Conservation (phyloP, 352 stramenopile genomes). For the Globisporangium okanoganense region DNA sequence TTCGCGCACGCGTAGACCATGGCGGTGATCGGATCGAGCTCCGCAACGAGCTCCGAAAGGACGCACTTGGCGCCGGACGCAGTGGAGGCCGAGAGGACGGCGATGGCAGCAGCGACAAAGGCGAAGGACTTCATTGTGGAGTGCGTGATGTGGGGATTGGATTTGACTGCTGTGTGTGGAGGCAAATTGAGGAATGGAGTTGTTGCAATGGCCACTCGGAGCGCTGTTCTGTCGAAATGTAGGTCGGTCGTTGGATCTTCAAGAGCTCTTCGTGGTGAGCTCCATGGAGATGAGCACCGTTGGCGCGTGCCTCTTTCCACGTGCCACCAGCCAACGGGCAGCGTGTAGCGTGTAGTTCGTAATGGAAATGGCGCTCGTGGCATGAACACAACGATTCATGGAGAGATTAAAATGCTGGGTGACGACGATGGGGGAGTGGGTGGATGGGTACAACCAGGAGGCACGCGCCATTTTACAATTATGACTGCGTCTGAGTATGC, state of each 20-base stretch:
- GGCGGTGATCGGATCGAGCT: slow-evolving; percentile 3
- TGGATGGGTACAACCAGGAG: neutral
- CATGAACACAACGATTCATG: neutral
- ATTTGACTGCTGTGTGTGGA: neutral
- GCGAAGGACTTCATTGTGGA: slow-evolving; percentile 10
- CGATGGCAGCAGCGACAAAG: neutral
- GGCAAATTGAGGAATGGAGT: slow-evolving; percentile 7
- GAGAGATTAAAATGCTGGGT: slow-evolving; percentile 3
- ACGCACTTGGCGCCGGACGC: slow-evolving; percentile 4
- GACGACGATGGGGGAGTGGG: neutral
- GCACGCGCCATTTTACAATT: neutral
- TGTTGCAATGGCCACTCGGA: neutral
- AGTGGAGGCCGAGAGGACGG: neutral
- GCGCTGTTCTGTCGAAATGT: neutral
- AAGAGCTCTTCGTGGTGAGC: slow-evolving; percentile 7
- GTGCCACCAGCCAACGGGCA: neutral
- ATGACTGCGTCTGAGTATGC: neutral
- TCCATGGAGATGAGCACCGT: neutral
- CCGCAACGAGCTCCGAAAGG: neutral
- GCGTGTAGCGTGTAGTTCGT: neutral
- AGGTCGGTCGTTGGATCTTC: neutral
- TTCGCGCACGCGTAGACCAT: slow-evolving; percentile 6
- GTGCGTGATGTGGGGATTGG: neutral
- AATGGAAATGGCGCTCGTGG: neutral
- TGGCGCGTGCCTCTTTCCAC: slow-evolving; percentile 1